Percentiles rank a stretch among this genome's conserved stretches.
These are phyloP conservation scores for Elaphomyces granulatus DNA, from an alignment of 495 filamentous ascomycete genomes.

Conservation along the genomic window DNA sequence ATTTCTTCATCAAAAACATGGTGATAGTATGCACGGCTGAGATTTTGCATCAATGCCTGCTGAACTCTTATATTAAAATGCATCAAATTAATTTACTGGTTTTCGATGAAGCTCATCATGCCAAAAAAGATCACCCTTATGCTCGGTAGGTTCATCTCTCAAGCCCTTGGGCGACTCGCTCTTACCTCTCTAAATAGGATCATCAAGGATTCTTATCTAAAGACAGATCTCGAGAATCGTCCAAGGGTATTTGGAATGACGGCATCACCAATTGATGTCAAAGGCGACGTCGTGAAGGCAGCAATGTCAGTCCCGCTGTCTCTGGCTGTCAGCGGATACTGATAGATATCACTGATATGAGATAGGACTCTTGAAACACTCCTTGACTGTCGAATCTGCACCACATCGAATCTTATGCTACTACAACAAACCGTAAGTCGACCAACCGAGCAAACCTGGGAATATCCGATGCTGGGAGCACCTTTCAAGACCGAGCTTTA, in stretches of 20 bases:
- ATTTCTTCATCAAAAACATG: slow-evolving; percentile 56
- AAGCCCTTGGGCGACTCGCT: neutral
- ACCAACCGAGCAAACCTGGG: slow-evolving; percentile 45
- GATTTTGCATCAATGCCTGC: slow-evolving; percentile 64
- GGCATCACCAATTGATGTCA: slow-evolving; percentile 85
- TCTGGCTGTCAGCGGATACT: slow-evolving; percentile 1
- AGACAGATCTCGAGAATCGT: slow-evolving; percentile 27
- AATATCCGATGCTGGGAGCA: slow-evolving; percentile 36
- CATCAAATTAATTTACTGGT: slow-evolving; percentile 77
- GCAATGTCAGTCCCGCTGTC: slow-evolving; percentile 34
- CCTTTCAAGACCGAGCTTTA: slow-evolving; percentile 53
- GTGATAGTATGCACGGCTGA: slow-evolving; percentile 91
- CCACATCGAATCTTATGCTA: slow-evolving; percentile 50
- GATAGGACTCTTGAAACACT: slow-evolving; percentile 57
- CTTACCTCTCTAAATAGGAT: slow-evolving; percentile 36
- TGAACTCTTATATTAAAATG: slow-evolving; percentile 69
- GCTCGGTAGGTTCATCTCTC: slow-evolving; percentile 38
- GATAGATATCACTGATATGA: slow-evolving; percentile 2
- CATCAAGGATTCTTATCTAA: slow-evolving; percentile 70
- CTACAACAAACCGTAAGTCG: slow-evolving; percentile 43
- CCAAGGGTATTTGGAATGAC: slow-evolving; percentile 96
- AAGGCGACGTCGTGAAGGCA: slow-evolving; percentile 51
- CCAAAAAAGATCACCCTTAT: slow-evolving; percentile 89
- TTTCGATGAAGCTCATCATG: slow-evolving; percentile 94
- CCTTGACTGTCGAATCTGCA: slow-evolving; percentile 71